phyloP scores from a whole-genome alignment of 306 rosid genomes.

The Cicer pinnatifidum region DNA sequence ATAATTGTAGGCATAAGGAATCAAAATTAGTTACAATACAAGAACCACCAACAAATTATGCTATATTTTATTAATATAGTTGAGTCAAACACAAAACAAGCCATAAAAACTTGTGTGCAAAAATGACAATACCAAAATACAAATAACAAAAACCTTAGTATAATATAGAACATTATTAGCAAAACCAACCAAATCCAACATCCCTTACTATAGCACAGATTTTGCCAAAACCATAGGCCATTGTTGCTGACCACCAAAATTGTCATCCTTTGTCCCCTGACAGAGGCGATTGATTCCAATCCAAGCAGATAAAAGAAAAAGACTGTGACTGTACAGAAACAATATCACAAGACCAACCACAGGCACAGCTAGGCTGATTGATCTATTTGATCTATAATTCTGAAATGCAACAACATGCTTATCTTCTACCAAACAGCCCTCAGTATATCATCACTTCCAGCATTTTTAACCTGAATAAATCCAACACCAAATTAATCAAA shows the following conservation, averaged over 20 bases:
- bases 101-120: conserved; percentile 43
- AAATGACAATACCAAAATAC: conserved; percentile 26
- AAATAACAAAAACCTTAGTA: conserved; percentile 45
- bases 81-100: conserved; percentile 41
- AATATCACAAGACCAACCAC: conserved; percentile 38
- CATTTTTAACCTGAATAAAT: conserved; percentile 50
- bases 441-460: conserved; percentile 37
- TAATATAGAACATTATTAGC: conserved; percentile 36
- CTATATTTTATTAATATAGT: conserved; percentile 25
- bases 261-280: conserved; percentile 48
- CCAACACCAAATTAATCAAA: conserved; percentile 17
- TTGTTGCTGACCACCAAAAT: conserved; percentile 48
- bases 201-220: conserved; percentile 40
- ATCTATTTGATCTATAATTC: conserved; percentile 39
- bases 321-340: conserved; percentile 43
- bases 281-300: conserved; percentile 49
- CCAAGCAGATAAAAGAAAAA: conserved; percentile 31
- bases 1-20: conserved; percentile 26
- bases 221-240: conserved; percentile 42
- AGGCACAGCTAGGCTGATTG: conserved; percentile 37
- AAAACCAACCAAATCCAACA: conserved; percentile 57
- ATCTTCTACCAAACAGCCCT: conserved; percentile 63
- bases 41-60: conserved; percentile 29
- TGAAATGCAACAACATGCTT: conserved; percentile 40
- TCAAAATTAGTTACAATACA: conserved; percentile 1